phyloP scores from a whole-genome alignment of 2,329 filamentous ascomycete genomes.

The Calonectria ilicicola region DNA sequence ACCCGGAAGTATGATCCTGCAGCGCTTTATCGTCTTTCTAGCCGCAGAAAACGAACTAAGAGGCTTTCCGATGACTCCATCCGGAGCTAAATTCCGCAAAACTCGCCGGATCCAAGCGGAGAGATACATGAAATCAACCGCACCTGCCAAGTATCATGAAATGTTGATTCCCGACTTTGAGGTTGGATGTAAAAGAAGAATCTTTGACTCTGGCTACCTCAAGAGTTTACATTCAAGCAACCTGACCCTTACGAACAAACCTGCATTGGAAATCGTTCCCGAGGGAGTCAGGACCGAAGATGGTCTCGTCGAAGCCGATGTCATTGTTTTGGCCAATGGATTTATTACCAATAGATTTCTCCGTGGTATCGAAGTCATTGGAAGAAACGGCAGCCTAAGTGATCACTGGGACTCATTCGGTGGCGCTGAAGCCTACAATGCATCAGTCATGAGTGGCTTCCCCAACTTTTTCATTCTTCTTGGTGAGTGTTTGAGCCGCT shows the following conservation, averaged over 20 bases:
- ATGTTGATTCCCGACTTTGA: slow-evolving; percentile 72
- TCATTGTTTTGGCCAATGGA: slow-evolving; percentile 72
- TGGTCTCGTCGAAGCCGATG: slow-evolving; percentile 63
- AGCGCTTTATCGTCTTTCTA: slow-evolving; percentile 56
- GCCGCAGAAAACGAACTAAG: slow-evolving; percentile 47
- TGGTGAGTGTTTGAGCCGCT: slow-evolving; percentile 45
- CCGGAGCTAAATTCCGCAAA: slow-evolving; percentile 49
- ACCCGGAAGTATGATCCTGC: slow-evolving; percentile 57
- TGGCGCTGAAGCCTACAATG: slow-evolving; percentile 72
- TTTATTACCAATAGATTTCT: slow-evolving; percentile 69
- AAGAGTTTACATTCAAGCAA: slow-evolving; percentile 63
- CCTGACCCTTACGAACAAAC: slow-evolving; percentile 58
- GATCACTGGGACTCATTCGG: slow-evolving; percentile 69
- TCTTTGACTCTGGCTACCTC: slow-evolving; percentile 70
- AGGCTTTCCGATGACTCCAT: slow-evolving; percentile 55
- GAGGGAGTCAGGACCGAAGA: slow-evolving; percentile 51
- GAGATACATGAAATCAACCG: slow-evolving; percentile 54
- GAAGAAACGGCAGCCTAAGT: slow-evolving; percentile 61
- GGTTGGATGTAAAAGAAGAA: slow-evolving; percentile 73
- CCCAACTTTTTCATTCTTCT: slow-evolving; percentile 75
- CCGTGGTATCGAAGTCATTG: slow-evolving; percentile 64
- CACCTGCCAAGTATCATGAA: slow-evolving; percentile 71
- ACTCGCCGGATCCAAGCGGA: slow-evolving; percentile 53
- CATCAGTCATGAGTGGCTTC: slow-evolving; percentile 68
- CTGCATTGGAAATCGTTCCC: slow-evolving; percentile 60